Evolutionary conservation across 2,329 filamentous ascomycete genomes (phyloP).

Genomic region (Talaromyces sp.): DNA sequence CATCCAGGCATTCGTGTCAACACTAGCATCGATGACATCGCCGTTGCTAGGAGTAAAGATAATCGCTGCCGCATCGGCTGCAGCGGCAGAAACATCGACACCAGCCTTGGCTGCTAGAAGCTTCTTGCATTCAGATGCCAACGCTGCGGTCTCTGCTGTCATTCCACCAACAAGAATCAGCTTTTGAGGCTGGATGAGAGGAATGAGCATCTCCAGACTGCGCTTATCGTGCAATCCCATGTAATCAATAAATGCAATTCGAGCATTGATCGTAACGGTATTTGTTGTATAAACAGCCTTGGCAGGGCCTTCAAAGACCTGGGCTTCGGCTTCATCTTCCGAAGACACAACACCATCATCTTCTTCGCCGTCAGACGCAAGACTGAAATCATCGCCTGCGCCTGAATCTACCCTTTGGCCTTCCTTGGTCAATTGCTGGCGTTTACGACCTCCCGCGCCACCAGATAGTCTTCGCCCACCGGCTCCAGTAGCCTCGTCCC

Average conservation of each 20-base stretch:
- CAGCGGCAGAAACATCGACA: slow-evolving; percentile 29
- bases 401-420: slow-evolving; percentile 41
- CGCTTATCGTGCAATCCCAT: slow-evolving; percentile 90
- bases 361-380: slow-evolving; percentile 56
- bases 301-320: slow-evolving; percentile 65
- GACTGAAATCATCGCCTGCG: slow-evolving; percentile 54
- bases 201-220: slow-evolving; percentile 91
- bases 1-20: slow-evolving; percentile 97
- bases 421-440: slow-evolving; percentile 53
- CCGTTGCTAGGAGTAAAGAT: slow-evolving; percentile 84
- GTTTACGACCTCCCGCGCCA: slow-evolving; percentile 58
- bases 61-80: slow-evolving; percentile 59
- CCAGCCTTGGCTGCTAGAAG: slow-evolving; percentile 55
- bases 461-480: slow-evolving; percentile 42
- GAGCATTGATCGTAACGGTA: slow-evolving; percentile 68
- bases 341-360: slow-evolving; percentile 62
- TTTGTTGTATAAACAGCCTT: slow-evolving; percentile 71
- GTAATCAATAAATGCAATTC: slow-evolving; percentile 88
- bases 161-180: slow-evolving; percentile 87
- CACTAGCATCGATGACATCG: slow-evolving; percentile 78
- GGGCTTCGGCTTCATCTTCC: slow-evolving; percentile 56
- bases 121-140: slow-evolving; percentile 79
- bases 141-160: slow-evolving; percentile 72
- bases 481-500: slow-evolving; percentile 68
- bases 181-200: slow-evolving; percentile 90